Percentiles rank a stretch among this genome's conserved stretches.
Conservation (phyloP, 2,329 filamentous ascomycete species). For the Aureobasidium lini region DNA sequence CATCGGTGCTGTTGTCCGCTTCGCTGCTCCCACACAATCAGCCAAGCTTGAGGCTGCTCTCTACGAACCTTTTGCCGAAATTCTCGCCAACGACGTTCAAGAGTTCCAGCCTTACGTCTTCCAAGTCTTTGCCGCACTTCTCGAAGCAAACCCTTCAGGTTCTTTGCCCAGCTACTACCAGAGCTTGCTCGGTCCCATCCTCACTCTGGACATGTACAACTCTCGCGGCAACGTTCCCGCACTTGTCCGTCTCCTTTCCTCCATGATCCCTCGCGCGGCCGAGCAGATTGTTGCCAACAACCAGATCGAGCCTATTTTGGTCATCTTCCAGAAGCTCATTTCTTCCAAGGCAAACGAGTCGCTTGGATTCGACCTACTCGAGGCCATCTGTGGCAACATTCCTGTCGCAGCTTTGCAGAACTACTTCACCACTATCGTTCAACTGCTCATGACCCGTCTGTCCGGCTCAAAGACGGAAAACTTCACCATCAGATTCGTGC, state of each 20-base stretch:
- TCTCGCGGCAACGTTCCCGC: slow-evolving; percentile 88
- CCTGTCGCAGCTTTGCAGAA: slow-evolving; percentile 65
- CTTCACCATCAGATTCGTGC: slow-evolving; percentile 78
- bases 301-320: slow-evolving; percentile 80
- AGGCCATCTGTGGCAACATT: slow-evolving; percentile 67
- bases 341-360: slow-evolving; percentile 74
- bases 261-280: slow-evolving; percentile 72
- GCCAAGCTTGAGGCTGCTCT: slow-evolving; percentile 71
- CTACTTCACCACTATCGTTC: slow-evolving; percentile 74
- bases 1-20: slow-evolving; percentile 78
- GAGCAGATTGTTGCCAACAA: slow-evolving; percentile 67
- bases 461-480: slow-evolving; percentile 71
- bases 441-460: slow-evolving; percentile 68
- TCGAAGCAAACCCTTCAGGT: slow-evolving; percentile 77
- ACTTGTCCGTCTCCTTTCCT: slow-evolving; percentile 73
- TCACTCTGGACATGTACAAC: slow-evolving; percentile 82
- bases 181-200: slow-evolving; percentile 66
- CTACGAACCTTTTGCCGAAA: slow-evolving; percentile 73
- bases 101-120: slow-evolving; percentile 97
- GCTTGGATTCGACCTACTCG: slow-evolving; percentile 83
- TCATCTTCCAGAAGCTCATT: slow-evolving; percentile 89
- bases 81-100: slow-evolving; percentile 75
- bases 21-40: slow-evolving; percentile 60
- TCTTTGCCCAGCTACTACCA: slow-evolving; percentile 75
- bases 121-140: slow-evolving; percentile 83